Conservation (phyloP, 495 filamentous ascomycete genomes). For the Penicilliopsis zonata region DNA sequence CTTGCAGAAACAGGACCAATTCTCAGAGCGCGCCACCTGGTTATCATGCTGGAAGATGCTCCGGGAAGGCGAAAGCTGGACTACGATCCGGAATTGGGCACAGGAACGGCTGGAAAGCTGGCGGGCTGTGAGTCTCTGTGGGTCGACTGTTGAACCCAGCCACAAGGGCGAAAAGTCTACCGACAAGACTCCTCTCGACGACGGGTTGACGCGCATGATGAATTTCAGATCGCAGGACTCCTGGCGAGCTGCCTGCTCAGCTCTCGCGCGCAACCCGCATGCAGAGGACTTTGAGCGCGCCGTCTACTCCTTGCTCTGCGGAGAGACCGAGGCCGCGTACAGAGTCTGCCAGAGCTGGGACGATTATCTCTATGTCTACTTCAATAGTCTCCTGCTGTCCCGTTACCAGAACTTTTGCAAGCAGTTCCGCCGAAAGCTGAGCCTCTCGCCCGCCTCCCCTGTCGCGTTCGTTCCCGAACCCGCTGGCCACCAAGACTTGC, state of each 20-base stretch:
- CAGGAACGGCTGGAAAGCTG: slow-evolving; percentile 67
- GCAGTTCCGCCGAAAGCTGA: slow-evolving; percentile 31
- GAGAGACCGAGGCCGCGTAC: slow-evolving; percentile 65
- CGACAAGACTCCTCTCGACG: slow-evolving; percentile 25
- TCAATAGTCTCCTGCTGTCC: slow-evolving; percentile 64
- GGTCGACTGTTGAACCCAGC: slow-evolving; percentile 25
- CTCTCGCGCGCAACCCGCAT: slow-evolving; percentile 53
- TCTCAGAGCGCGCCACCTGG: slow-evolving; percentile 80
- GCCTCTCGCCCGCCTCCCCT: slow-evolving; percentile 18
- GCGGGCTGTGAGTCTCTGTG: slow-evolving; percentile 52
- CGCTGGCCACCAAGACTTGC: slow-evolving; percentile 25
- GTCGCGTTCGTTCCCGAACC: slow-evolving; percentile 26
- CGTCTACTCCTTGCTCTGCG: slow-evolving; percentile 78
- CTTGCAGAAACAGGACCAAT: slow-evolving; percentile 69
- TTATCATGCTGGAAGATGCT: slow-evolving; percentile 81
- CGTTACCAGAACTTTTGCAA: slow-evolving; percentile 34
- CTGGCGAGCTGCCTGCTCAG: slow-evolving; percentile 77
- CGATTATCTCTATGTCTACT: slow-evolving; percentile 81
- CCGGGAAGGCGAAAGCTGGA: slow-evolving; percentile 59
- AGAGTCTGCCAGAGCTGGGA: slow-evolving; percentile 73
- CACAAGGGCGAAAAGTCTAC: slow-evolving; percentile 17
- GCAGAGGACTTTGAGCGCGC: slow-evolving; percentile 71
- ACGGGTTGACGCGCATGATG: slow-evolving; percentile 35
- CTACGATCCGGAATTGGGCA: slow-evolving; percentile 70
- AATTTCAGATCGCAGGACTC: slow-evolving; percentile 36